Conservation (phyloP, 345 rosid genomes). For the Populus nigra region DNA sequence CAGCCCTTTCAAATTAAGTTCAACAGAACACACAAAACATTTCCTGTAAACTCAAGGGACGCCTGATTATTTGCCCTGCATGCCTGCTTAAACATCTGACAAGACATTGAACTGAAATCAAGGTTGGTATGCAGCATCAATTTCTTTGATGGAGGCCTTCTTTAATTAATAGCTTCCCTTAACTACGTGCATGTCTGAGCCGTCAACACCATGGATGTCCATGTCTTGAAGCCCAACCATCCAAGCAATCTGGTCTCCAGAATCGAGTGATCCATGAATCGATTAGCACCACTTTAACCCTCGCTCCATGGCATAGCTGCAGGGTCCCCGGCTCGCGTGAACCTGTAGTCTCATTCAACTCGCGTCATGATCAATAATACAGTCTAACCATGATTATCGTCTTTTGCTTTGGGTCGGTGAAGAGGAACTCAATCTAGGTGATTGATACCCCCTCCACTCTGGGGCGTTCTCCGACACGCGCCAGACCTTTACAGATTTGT, state of each 20-base stretch:
- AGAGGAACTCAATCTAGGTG: slow-evolving; percentile 6
- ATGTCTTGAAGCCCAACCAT: neutral
- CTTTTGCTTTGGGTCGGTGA: neutral
- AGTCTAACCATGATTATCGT: neutral
- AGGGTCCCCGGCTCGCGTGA: slow-evolving; percentile 1
- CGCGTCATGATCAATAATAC: neutral
- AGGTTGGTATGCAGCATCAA: neutral
- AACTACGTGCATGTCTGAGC: no score
- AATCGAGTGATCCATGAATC: neutral
- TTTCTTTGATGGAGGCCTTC: neutral
- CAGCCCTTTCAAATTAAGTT: neutral
- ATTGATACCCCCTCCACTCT: slow-evolving; percentile 17
- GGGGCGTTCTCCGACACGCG: slow-evolving; percentile 53
- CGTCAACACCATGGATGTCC: neutral
- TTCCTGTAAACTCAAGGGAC: neutral
- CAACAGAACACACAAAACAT: neutral
- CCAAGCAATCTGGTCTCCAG: neutral
- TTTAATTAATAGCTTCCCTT: no score
- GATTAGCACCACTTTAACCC: neutral
- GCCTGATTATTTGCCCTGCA: no score
- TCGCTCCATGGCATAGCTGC: neutral
- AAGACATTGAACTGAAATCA: neutral
- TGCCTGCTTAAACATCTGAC: neutral
- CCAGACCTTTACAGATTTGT: slow-evolving; percentile 84
- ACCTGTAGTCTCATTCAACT: neutral